These are phyloP conservation scores for Botryosphaeria agaves DNA, from an alignment of 2,329 filamentous ascomycete species.

Conservation along the genomic window DNA sequence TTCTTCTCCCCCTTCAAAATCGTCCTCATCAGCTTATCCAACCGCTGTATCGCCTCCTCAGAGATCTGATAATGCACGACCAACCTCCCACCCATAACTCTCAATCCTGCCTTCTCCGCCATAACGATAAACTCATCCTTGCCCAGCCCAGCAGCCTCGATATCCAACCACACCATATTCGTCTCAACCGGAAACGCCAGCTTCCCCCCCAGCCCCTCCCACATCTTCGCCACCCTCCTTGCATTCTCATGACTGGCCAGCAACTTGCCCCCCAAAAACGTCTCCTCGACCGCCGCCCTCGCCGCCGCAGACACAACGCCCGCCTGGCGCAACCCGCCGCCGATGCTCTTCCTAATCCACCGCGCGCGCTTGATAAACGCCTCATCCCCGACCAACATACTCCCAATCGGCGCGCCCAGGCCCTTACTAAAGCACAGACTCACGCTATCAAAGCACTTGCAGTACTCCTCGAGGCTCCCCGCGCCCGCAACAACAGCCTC, in stretches of 20 bases:
- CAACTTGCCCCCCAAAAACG: conserved; percentile 52
- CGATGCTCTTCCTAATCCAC: conserved; percentile 68
- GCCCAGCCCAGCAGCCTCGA: conserved; percentile 40
- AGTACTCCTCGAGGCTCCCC: conserved; percentile 48
- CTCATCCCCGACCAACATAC: conserved; percentile 46
- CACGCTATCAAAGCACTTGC: conserved; percentile 53
- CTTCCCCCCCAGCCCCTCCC: conserved; percentile 52
- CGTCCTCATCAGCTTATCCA: conserved; percentile 36
- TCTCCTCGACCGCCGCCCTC: conserved; percentile 61
- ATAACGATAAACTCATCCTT: conserved; percentile 35
- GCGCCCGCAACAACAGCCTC: conserved; percentile 59
- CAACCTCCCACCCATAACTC: conserved; percentile 37
- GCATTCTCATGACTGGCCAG: conserved; percentile 43
- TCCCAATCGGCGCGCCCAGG: conserved; percentile 64
- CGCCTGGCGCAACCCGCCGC: conserved; percentile 60
- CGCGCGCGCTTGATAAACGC: conserved; percentile 46
- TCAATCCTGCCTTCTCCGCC: conserved; percentile 39
- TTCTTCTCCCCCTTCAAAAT: conserved; percentile 1
- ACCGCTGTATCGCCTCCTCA: conserved; percentile 39
- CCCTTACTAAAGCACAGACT: conserved; percentile 72
- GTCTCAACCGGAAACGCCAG: conserved; percentile 57
- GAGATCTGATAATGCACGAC: conserved; percentile 61
- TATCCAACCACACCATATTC: conserved; percentile 83
- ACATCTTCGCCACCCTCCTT: conserved; percentile 43
- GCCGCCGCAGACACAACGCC: conserved; percentile 64